These are phyloP conservation scores for Glarea lozoyensis DNA, from an alignment of 495 filamentous ascomycete species.

Conservation along the genomic window DNA sequence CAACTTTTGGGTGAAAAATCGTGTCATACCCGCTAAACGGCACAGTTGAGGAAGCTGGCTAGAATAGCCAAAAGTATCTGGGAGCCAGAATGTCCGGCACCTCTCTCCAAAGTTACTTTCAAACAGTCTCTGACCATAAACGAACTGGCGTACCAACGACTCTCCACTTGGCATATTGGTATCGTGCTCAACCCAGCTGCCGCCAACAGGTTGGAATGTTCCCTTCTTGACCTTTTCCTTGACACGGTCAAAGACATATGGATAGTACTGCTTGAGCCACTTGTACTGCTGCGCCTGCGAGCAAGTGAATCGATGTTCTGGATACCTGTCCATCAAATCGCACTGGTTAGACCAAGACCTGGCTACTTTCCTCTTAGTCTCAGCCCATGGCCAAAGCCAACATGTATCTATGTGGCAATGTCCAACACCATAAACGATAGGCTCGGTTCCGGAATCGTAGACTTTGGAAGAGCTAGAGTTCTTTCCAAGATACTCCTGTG, in stretches of 20 bases:
- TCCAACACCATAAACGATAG: slow-evolving; percentile 79
- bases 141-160: slow-evolving; percentile 87
- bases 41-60: slow-evolving; percentile 90
- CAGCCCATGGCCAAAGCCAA: slow-evolving; percentile 98
- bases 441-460: slow-evolving; percentile 63
- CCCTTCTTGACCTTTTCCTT: slow-evolving; percentile 84
- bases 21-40: slow-evolving; percentile 82
- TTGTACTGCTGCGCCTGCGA: slow-evolving; percentile 97
- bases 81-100: slow-evolving; percentile 89
- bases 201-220: slow-evolving; percentile 88
- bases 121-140: slow-evolving; percentile 91
- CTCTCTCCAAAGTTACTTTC: slow-evolving; percentile 88
- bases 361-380: slow-evolving; percentile 94
- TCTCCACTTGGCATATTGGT: slow-evolving; percentile 96
- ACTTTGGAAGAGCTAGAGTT: slow-evolving; percentile 76
- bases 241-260: slow-evolving; percentile 74
- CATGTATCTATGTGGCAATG: slow-evolving; percentile 97
- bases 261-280: slow-evolving; percentile 88
- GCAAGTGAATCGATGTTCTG: slow-evolving; percentile 83
- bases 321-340: slow-evolving; percentile 86
- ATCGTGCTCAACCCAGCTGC: slow-evolving; percentile 98
- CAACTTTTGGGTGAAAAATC: slow-evolving; percentile 96
- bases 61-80: slow-evolving; percentile 96
- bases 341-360: slow-evolving; percentile 96
- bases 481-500: slow-evolving; percentile 69